Base-by-base conservation (phyloP, 164 flowering plant species). In the Liquidambar formosana region DNA sequence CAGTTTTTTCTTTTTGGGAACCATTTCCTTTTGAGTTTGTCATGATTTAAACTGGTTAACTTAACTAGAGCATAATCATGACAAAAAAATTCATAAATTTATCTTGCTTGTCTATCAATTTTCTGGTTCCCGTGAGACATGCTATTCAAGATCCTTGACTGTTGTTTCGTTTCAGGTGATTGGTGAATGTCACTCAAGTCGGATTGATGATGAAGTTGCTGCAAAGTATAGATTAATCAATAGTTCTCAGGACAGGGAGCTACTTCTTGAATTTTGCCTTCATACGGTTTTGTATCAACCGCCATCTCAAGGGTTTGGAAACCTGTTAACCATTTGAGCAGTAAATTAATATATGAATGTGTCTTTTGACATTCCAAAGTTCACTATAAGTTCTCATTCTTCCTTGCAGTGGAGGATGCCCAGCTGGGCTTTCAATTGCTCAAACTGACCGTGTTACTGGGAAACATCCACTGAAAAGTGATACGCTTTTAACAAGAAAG, bases 211-310 rank as follows among this genome's bases (percentile, higher is more conserved):
- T 53, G 88, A 84, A 60, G 71, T 82, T 79, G 87, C 84, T 78
- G 80, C 74, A 69, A 86, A 85, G 71, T 92, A 90, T 75, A 85
- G 54, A 84, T 46, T 47, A 66, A 63, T 86, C 27, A 73, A 66
- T 56, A 77, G 70, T 65, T 81, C 88, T 57, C 77, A 64, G 76
- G 93, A 88, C 63, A 59, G 57, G 63, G 86, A 79, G 53, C 62
- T 88, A 64, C 88, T 94, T 80, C 65, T 86, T 69, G 97, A 94
- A 58, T 94, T 92, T 80, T 91, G 92, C 77, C 90, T 92, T 67
- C 97, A 92, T 67, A 79, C 85, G 21, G 63, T 90, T 58, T 79
- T 94, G 79, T 92, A 86, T 76, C 96, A 89, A 70, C 89, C 82
- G 54, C 69, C 85, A 65, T 64, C 92, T 77, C 90, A 83, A 80